phyloP scores from a whole-genome alignment of 805 yeast genomes.

The Millerago galiae region DNA sequence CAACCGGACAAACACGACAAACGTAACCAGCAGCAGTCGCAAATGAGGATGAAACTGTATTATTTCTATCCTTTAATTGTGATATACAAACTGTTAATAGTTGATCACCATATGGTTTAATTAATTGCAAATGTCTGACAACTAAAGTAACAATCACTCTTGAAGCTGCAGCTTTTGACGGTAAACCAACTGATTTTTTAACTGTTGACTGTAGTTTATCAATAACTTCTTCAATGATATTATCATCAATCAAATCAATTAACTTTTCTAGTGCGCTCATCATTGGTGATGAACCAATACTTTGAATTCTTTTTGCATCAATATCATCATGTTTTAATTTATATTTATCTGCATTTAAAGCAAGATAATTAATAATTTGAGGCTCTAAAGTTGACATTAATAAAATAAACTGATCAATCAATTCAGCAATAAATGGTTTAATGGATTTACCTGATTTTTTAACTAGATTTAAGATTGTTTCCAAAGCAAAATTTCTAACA shows the following conservation, averaged over 20 bases:
- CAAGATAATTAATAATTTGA: slow-evolving; percentile 76
- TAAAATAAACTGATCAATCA: slow-evolving; percentile 61
- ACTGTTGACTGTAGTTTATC: slow-evolving; percentile 47
- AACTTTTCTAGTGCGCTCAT: slow-evolving; percentile 79
- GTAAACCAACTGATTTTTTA: slow-evolving; percentile 74
- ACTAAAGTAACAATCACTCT: slow-evolving; percentile 62
- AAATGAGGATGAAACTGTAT: slow-evolving; percentile 65
- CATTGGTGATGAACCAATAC: slow-evolving; percentile 77
- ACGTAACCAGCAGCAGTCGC: slow-evolving; percentile 78
- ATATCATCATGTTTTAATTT: slow-evolving; percentile 64
- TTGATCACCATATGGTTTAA: slow-evolving; percentile 51
- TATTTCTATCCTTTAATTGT: slow-evolving; percentile 66
- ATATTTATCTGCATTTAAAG: slow-evolving; percentile 84
- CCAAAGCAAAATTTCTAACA: slow-evolving; percentile 66
- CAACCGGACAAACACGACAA: slow-evolving; percentile 53
- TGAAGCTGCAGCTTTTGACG: slow-evolving; percentile 84
- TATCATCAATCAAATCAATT: slow-evolving; percentile 50
- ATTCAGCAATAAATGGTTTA: slow-evolving; percentile 59
- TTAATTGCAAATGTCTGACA: slow-evolving; percentile 42
- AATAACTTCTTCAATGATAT: slow-evolving; percentile 31
- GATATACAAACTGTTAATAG: slow-evolving; percentile 49
- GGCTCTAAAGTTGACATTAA: slow-evolving; percentile 89
- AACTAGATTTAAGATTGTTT: slow-evolving; percentile 65
- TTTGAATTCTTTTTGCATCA: slow-evolving; percentile 69
- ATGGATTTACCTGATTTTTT: slow-evolving; percentile 55